Evolutionary conservation across 148 eudicot genomes (phyloP).

Genomic region (Silene uniflora): DNA sequence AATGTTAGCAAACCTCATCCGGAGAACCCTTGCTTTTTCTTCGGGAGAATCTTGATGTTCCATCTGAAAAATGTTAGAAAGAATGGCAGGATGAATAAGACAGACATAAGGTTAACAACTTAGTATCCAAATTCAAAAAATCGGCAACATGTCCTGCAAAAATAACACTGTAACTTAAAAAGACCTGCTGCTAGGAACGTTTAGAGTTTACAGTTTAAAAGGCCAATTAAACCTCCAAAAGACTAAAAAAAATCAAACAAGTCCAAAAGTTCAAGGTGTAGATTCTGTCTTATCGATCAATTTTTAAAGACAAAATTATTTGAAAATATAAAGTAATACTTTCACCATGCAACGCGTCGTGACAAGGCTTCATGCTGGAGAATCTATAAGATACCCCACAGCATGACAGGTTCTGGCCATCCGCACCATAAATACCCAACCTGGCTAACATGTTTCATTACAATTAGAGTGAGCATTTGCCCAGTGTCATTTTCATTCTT

Average conservation of each 20-base stretch:
- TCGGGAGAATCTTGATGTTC: neutral
- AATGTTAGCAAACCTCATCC: neutral
- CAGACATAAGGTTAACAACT: neutral
- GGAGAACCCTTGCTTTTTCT: constrained; percentile 1
- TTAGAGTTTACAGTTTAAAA: neutral
- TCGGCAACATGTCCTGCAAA: neutral
- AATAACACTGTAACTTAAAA: constrained; percentile 9
- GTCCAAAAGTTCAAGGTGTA: neutral
- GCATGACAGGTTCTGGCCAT: neutral
- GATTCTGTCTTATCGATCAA: constrained; percentile 1
- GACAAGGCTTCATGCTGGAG: neutral
- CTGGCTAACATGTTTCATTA: neutral
- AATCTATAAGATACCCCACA: neutral
- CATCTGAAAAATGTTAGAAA: neutral
- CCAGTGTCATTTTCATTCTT: neutral
- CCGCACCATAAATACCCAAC: constrained; percentile 5
- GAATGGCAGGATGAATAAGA: neutral
- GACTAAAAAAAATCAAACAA: neutral
- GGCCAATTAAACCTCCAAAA: constrained; percentile 2
- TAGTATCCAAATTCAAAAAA: neutral
- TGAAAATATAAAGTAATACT: neutral
- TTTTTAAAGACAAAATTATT: neutral
- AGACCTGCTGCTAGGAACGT: neutral
- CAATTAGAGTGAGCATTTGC: neutral
- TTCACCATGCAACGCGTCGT: neutral